phyloP scores from a whole-genome alignment of 176 grass and related monocot species.

The Tuctoria greenei region DNA sequence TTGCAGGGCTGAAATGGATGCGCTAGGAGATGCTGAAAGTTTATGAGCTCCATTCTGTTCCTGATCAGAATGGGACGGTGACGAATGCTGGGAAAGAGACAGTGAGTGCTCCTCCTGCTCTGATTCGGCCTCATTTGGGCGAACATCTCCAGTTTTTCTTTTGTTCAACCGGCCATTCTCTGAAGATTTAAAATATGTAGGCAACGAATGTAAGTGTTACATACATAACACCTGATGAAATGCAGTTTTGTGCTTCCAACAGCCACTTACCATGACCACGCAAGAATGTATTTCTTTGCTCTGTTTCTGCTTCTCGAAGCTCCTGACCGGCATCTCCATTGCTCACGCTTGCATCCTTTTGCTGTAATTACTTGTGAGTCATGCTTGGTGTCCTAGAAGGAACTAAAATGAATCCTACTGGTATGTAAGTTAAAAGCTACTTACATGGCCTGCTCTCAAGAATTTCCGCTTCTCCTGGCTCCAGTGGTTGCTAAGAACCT shows the following conservation, averaged over 20 bases:
- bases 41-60: conserved; percentile 74
- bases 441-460: conserved; percentile 55
- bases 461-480: conserved; percentile 82
- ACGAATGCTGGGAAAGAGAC: conserved; percentile 87
- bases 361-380: conserved; percentile 29
- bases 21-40: conserved; percentile 54
- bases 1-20: conserved; percentile 48
- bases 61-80: conserved; percentile 88
- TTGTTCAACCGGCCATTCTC: conserved; percentile 70
- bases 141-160: conserved; percentile 59
- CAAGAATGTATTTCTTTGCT: conserved; percentile 49
- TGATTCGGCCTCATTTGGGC: conserved; percentile 46
- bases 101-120: conserved; percentile 96
- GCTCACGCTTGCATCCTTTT: conserved; percentile 37
- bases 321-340: conserved; percentile 48
- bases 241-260: neutral
- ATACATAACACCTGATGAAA: neutral
- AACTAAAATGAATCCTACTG: neutral
- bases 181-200: conserved; percentile 16
- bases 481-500: conserved; percentile 90
- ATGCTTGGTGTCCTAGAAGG: neutral
- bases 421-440: neutral
- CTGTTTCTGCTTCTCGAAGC: conserved; percentile 40
- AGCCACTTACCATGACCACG: conserved; percentile 47
- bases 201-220: neutral